Base-by-base conservation (phyloP, 2,329 filamentous ascomycete genomes). In the Ceratocystis alfenasii region DNA sequence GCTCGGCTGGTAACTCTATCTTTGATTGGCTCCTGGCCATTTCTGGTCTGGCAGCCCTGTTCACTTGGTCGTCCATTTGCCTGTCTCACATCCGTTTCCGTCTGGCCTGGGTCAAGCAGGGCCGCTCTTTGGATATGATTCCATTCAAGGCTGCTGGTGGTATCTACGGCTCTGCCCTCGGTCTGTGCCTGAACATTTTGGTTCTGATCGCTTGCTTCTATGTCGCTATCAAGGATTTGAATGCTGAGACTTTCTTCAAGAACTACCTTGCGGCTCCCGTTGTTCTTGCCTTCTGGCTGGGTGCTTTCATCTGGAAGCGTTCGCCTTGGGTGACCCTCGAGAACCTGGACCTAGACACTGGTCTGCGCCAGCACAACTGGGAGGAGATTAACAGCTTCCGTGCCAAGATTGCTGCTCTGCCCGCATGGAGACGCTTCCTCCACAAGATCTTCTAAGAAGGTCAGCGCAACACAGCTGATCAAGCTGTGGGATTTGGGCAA, bases 51-150 rank as follows among this genome's bases (percentile, higher is more conserved):
- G 80, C 81, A 12, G 79, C 83, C 28, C 78, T 87, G 57, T 87
- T 87, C 73, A 83, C 84, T 17, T 88, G 85, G 85, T 83, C 79
- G 25, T 83, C 81, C 59, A 86, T 88, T 70, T 86, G 83, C 72
- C 72, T 85, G 20, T 80, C 82, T 0, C 85, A 87, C 71, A 85
- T 87, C 70, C 84, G 85, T n/a, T 87, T 87, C 80, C 83, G 85
- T 46, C 69, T 71, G 3, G 85, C 83, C 0, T 87, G 85, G 85
- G 73, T 72, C 25, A 71, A 74, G 17, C 79, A 86, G 66, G 84
- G 84, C 28, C 83, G 81, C 70, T 79, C 77, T 1, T 72, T 86
- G 3, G 83, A 87, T n/a, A 83, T 86, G 71, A 80, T 89, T 3
- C 83, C 86, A 0, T 89, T 86, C 77, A 74, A 75, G 48, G 83